phyloP scores from a whole-genome alignment of 495 filamentous ascomycete species.

The Xylaria cubensis region DNA sequence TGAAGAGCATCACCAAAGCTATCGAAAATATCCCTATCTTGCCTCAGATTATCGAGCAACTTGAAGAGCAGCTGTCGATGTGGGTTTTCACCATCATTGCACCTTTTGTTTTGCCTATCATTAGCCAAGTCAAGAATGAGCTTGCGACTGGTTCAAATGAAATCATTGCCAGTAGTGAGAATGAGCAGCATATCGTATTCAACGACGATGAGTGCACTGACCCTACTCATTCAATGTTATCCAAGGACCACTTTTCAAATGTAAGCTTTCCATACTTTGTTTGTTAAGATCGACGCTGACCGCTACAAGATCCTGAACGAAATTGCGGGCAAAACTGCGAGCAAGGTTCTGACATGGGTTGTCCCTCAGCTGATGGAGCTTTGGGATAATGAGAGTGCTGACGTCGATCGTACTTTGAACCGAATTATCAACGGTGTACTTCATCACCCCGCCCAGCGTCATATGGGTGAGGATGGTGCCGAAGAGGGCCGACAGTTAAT shows the following conservation, averaged over 20 bases:
- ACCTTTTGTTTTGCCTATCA: slow-evolving; percentile 83
- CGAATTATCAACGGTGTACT: slow-evolving; percentile 83
- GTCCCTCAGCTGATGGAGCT: slow-evolving; percentile 85
- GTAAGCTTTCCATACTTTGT: slow-evolving; percentile 37
- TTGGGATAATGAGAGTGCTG: slow-evolving; percentile 78
- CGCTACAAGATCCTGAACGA: slow-evolving; percentile 74
- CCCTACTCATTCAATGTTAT: slow-evolving; percentile 95
- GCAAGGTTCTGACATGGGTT: slow-evolving; percentile 76
- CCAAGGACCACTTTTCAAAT: slow-evolving; percentile 91
- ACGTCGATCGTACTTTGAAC: slow-evolving; percentile 69
- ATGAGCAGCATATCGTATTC: slow-evolving; percentile 85
- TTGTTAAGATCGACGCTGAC: slow-evolving; percentile 34
- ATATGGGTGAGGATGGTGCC: slow-evolving; percentile 74
- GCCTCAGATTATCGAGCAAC: slow-evolving; percentile 76
- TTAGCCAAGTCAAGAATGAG: slow-evolving; percentile 83
- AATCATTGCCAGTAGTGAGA: slow-evolving; percentile 79
- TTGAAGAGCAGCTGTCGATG: slow-evolving; percentile 78
- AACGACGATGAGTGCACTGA: slow-evolving; percentile 74
- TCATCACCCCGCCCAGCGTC: slow-evolving; percentile 81
- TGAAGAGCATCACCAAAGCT: slow-evolving; percentile 75
- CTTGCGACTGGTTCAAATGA: slow-evolving; percentile 83
- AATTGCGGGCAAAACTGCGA: slow-evolving; percentile 81
- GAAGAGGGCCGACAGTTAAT: slow-evolving; percentile 74
- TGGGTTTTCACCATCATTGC: slow-evolving; percentile 88
- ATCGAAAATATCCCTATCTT: slow-evolving; percentile 83